phyloP scores from a whole-genome alignment of 768 basidiomycete species.

The Hericium rajendrae region DNA sequence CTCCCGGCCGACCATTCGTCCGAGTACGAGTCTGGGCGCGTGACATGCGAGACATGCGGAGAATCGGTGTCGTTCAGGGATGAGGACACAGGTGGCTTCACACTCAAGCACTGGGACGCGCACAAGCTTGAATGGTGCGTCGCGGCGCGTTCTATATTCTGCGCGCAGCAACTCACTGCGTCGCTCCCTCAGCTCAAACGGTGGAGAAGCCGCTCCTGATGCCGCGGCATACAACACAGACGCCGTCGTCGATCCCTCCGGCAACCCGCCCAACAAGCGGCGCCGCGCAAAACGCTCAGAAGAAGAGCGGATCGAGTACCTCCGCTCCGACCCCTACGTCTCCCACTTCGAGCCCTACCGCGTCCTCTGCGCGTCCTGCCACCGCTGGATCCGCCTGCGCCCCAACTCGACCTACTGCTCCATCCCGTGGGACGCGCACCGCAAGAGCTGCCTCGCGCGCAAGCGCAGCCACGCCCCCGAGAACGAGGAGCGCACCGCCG shows the following conservation, averaged over 20 bases:
- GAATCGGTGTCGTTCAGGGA: slow-evolving; percentile 58
- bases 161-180: not conserved
- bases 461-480: slow-evolving; percentile 26
- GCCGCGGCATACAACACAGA: not conserved
- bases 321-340: slow-evolving; percentile 63
- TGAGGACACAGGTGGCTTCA: slow-evolving; percentile 51
- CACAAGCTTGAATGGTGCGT: slow-evolving; percentile 50
- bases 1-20: not conserved
- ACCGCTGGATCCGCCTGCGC: slow-evolving; percentile 80
- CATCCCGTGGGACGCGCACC: slow-evolving; percentile 83
- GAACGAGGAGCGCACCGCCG: slow-evolving; percentile 47
- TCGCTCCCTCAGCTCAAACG: not conserved
- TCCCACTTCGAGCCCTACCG: slow-evolving; percentile 76
- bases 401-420: slow-evolving; percentile 83
- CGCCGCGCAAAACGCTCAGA: slow-evolving; percentile 70
- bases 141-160: not conserved
- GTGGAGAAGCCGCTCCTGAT: slow-evolving; percentile 1
- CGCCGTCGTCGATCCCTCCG: not conserved
- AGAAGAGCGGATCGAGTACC: slow-evolving; percentile 64
- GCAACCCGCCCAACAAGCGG: slow-evolving; percentile 33
- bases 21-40: slow-evolving; percentile 58
- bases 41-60: slow-evolving; percentile 58
- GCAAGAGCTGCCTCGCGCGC: slow-evolving; percentile 64
- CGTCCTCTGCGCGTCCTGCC: slow-evolving; percentile 69
- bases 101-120: slow-evolving; percentile 57